A percentile compares a stretch with the other conserved stretches of the same genome.
phyloP scores from a whole-genome alignment of 345 rosid species.

The Nasturtium officinale region DNA sequence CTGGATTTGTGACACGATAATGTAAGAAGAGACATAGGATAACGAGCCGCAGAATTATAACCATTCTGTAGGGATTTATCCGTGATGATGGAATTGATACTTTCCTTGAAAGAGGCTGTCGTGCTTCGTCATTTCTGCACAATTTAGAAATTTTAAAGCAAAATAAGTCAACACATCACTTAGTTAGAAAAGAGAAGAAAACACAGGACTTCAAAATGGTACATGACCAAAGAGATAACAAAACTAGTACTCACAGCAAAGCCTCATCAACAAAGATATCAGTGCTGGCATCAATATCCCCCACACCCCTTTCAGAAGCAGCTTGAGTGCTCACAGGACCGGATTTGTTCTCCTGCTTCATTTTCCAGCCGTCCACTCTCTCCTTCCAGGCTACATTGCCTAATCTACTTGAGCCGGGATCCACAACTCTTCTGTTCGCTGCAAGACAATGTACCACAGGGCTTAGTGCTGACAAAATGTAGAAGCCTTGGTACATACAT shows the following conservation, averaged over 20 bases:
- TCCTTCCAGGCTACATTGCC: conserved; percentile 87
- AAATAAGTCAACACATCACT: conserved; percentile 14
- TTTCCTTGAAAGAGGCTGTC: conserved; percentile 93
- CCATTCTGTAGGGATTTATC: conserved; percentile 97
- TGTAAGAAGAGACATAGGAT: conserved; percentile 83
- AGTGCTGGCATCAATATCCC: conserved; percentile 83
- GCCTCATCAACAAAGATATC: conserved; percentile 84
- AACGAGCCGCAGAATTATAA: conserved; percentile 79
- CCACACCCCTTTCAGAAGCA: conserved; percentile 85
- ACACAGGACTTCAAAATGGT: neutral
- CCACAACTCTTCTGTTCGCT: conserved; percentile 64
- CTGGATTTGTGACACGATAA: conserved; percentile 86
- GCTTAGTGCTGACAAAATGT: neutral
- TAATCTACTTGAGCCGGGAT: conserved; percentile 50
- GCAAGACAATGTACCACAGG: conserved; percentile 37
- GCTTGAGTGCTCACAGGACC: conserved; percentile 77
- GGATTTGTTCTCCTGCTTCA: conserved; percentile 88
- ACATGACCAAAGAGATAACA: neutral
- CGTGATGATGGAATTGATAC: conserved; percentile 84
- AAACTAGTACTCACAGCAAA: conserved; percentile 63
- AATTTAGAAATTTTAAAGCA: neutral
- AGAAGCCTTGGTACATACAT: neutral
- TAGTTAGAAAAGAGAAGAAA: neutral
- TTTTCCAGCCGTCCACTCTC: conserved; percentile 94
- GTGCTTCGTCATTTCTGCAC: conserved; percentile 81